Conservation (phyloP, 2,329 filamentous ascomycete species). For the Coniochaeta sp. region DNA sequence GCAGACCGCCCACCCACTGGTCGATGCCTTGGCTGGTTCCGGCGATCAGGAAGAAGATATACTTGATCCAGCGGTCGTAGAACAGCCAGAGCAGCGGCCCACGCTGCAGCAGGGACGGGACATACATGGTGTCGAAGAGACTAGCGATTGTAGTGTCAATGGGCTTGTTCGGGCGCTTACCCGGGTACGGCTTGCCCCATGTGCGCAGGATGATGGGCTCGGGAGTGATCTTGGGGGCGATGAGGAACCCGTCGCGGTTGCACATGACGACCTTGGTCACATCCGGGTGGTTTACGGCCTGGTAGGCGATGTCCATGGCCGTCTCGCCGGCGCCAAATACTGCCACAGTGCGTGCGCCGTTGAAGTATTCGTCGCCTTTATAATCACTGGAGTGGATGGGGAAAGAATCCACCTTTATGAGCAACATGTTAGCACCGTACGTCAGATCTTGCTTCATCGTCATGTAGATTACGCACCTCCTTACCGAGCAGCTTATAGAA, state of each 20-base stretch:
- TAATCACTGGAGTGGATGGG: constrained; percentile 25
- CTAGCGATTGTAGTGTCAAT: constrained; percentile 30
- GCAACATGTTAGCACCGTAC: no score
- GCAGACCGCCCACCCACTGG: constrained; percentile 16
- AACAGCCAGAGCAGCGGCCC: constrained; percentile 28
- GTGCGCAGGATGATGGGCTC: background rate
- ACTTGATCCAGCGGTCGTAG: constrained; percentile 25
- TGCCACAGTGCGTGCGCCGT: constrained; percentile 20
- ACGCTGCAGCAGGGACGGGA: constrained; percentile 28
- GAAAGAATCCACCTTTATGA: constrained; percentile 5
- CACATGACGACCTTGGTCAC: constrained; percentile 23
- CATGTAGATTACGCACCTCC: no score
- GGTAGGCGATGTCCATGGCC: constrained; percentile 23
- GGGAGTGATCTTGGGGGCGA: constrained; percentile 23
- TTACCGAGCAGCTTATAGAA: no score
- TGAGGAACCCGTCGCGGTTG: constrained; percentile 26
- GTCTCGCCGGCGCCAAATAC: constrained; percentile 28
- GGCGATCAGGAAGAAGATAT: constrained; percentile 16
- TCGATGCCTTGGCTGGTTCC: constrained; percentile 16
- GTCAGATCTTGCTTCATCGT: no score
- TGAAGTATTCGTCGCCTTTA: constrained; percentile 22
- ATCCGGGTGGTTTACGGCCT: constrained; percentile 23
- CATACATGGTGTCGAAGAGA: constrained; percentile 34
- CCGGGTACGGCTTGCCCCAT: constrained; percentile 10
- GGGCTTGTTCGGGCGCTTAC: constrained; percentile 15